Evolutionary conservation across 78 protist species (phyloP).

Genomic region (Dictyostelium purpureum): DNA sequence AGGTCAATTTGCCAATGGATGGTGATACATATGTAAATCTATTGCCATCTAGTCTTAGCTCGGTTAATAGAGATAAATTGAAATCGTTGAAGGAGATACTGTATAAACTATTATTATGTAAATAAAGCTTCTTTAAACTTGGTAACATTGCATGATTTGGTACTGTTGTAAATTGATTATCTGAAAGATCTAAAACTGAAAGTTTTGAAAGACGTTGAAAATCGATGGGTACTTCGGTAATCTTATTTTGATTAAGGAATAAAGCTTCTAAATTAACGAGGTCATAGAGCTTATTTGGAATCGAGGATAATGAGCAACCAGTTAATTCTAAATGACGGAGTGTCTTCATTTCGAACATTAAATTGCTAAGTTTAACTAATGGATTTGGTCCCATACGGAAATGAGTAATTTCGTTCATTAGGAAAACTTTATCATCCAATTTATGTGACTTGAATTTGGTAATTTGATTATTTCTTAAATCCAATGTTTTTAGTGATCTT

Average conservation of each 20-base stretch:
- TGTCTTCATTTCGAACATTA: constrained; percentile 44
- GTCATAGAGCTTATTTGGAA: constrained; percentile 16
- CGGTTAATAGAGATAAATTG: constrained; percentile 1
- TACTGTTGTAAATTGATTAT: constrained; percentile 31
- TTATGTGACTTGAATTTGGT: constrained; percentile 49
- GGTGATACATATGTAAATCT: constrained; percentile 47
- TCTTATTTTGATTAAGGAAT: constrained; percentile 37
- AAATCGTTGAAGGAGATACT: background rate
- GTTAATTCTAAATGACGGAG: constrained; percentile 20
- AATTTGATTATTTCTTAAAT: constrained; percentile 24
- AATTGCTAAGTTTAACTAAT: background rate
- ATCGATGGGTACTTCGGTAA: constrained; percentile 33
- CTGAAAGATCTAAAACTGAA: constrained; percentile 35
- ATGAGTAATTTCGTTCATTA: constrained; percentile 24
- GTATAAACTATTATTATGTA: constrained; percentile 31
- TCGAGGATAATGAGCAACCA: background rate
- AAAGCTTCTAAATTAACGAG: constrained; percentile 3
- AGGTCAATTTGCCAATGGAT: constrained; percentile 19
- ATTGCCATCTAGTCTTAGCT: constrained; percentile 52
- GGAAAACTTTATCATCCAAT: constrained; percentile 31
- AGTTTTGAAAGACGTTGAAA: background rate
- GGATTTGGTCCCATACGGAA: constrained; percentile 50
- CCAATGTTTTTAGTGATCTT: background rate
- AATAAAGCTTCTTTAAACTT: background rate
- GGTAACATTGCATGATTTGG: constrained; percentile 15